phyloP scores from a whole-genome alignment of 2,329 filamentous ascomycete species.

The Pseudocercospora macadamiae region DNA sequence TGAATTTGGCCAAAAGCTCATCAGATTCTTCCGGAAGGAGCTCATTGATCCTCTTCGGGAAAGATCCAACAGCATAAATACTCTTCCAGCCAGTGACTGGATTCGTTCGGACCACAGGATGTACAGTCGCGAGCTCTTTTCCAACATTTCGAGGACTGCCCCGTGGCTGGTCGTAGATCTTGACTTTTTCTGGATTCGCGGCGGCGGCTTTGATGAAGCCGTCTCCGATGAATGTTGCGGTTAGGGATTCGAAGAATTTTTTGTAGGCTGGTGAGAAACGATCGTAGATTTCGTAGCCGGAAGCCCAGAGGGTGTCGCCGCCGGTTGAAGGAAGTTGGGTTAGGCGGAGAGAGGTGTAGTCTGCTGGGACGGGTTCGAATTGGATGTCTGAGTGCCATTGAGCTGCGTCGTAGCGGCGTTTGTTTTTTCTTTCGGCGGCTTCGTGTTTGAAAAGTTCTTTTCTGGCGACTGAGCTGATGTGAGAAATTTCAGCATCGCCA shows the following conservation, averaged over 20 bases:
- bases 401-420: conserved; percentile 23
- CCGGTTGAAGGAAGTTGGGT: conserved; percentile 60
- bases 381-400: conserved; percentile 63
- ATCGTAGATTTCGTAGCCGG: conserved; percentile 69
- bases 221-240: conserved; percentile 50
- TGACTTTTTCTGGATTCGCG: conserved; percentile 25
- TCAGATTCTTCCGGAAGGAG: conserved; percentile 40
- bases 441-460: conserved; percentile 50
- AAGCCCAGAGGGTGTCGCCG: conserved; percentile 66
- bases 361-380: conserved; percentile 65
- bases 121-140: conserved; percentile 23
- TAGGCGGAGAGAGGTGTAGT: conserved; percentile 64
- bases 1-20: conserved; percentile 32
- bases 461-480: conserved; percentile 61
- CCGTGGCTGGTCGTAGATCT: conserved; percentile 29
- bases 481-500: conserved; percentile 63
- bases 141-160: conserved; percentile 32
- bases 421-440: conserved; percentile 34
- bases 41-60: conserved; percentile 59
- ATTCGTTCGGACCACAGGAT: conserved; percentile 61
- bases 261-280: conserved; percentile 61
- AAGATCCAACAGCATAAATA: conserved; percentile 62
- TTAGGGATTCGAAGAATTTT: conserved; percentile 62
- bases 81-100: conserved; percentile 66
- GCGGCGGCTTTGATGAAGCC: conserved; percentile 41